A percentile compares a stretch with the other conserved stretches of the same genome.
Evolutionary conservation across 2,329 filamentous ascomycete genomes (phyloP).

Genomic region (Aspergillus arachidicola): DNA sequence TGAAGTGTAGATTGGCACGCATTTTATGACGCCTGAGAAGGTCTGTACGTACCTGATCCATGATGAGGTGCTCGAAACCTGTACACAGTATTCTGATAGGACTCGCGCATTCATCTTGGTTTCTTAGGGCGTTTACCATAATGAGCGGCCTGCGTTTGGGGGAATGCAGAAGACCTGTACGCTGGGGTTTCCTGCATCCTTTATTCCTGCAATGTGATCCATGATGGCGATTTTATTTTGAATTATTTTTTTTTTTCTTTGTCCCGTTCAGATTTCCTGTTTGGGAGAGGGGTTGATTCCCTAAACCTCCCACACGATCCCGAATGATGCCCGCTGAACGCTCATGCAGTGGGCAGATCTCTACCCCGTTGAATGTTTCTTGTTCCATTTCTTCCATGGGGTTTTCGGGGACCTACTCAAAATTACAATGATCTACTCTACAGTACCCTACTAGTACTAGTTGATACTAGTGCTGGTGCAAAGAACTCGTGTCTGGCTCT

Average conservation of each 20-base stretch:
- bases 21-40: not conserved
- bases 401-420: not conserved
- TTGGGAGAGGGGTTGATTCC: not conserved
- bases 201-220: constrained; percentile 7
- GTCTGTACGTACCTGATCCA: not conserved
- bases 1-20: too few species aligned
- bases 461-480: constrained; percentile 17
- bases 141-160: constrained; percentile 23
- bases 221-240: not conserved
- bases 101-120: not conserved
- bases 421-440: constrained; percentile 23
- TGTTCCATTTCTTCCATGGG: not conserved
- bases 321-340: not conserved
- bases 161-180: constrained; percentile 18
- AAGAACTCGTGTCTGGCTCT: constrained; percentile 20
- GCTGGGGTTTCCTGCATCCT: constrained; percentile 20
- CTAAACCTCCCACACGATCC: not conserved
- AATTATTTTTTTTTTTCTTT: not conserved
- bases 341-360: not conserved
- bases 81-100: constrained; percentile 1
- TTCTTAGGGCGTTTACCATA: constrained; percentile 17
- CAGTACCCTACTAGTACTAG: constrained; percentile 21
- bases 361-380: not conserved
- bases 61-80: not conserved
- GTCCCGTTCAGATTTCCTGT: not conserved